Evolutionary conservation across 257 asterid species (phyloP).

Genomic region (Dorcoceras hygrometricum): DNA sequence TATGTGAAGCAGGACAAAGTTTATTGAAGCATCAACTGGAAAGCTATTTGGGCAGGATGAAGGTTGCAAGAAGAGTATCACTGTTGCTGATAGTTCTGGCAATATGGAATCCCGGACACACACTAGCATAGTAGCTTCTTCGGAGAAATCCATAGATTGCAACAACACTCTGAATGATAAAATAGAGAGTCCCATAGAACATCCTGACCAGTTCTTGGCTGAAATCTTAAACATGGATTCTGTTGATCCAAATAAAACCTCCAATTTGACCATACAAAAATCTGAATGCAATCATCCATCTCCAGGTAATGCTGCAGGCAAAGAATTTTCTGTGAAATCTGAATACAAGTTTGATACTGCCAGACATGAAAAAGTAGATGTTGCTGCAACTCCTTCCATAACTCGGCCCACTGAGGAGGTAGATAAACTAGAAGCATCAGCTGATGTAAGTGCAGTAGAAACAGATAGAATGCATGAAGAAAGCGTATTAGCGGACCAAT

Average conservation of each 20-base stretch:
- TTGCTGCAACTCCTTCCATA: constrained; percentile 24
- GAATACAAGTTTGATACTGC: constrained; percentile 16
- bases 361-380: constrained; percentile 23
- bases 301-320: constrained; percentile 24
- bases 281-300: constrained; percentile 30
- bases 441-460: constrained; percentile 23
- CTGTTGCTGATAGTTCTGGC: constrained; percentile 26
- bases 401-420: constrained; percentile 31
- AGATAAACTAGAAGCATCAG: constrained; percentile 17
- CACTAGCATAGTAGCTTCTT: constrained; percentile 22
- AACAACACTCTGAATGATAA: constrained; percentile 18
- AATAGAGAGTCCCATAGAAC: constrained; percentile 30
- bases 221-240: constrained; percentile 33
- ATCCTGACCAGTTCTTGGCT: constrained; percentile 37
- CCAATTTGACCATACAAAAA: constrained; percentile 18
- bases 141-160: constrained; percentile 24
- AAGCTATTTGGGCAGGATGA: constrained; percentile 29
- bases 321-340: constrained; percentile 22
- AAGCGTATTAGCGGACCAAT: constrained; percentile 18
- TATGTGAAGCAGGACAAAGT: constrained; percentile 35
- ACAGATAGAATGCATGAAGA: constrained; percentile 19
- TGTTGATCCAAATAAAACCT: constrained; percentile 24
- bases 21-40: constrained; percentile 27
- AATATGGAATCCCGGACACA: constrained; percentile 19
- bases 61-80: constrained; percentile 22